Evolutionary conservation across 768 basidiomycete species (phyloP), one percentile per base, ranked within the genome.

Genomic region (Terana coerulea): DNA sequence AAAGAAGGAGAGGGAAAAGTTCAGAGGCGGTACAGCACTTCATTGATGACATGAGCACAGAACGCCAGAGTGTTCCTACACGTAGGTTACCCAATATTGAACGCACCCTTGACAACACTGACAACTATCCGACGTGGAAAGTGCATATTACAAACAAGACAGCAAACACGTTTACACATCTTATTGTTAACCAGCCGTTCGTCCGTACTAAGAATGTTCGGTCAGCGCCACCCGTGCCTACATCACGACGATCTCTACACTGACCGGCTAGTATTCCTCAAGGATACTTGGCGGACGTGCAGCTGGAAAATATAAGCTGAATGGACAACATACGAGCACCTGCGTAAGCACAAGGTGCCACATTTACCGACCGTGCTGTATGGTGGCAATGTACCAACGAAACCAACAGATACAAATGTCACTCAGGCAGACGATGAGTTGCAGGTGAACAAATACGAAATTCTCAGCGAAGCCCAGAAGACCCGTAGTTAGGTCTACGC

Each of bases 151-250:
- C 12, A 25, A 26, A 26, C 21, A 14, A 21, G 22, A 25, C 11
- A 7, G 28, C 41, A 5, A 24, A 14, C 21, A 25, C 11, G 14
- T 10, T 25, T 21, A 47, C 45, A 3, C n/a, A 31, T 19, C 45
- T 47, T 22, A 21, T 47, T 4, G 45, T 47, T 3, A 14, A 30
- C 2, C 29, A 25, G 1, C 28, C 45, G 19, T 31, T 47, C 26
- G 8, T 19, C 34, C 12, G 19, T 10, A 4, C 9, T 15, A 9
- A 12, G 15, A 11, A 15, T 34, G 9, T 41, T 30, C 15, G 37
- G 49, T 19, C 49, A n/a, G 49, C 12, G 21, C 11, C n/a, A 51
- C 39, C 10, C 45, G 52, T 17, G 52, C 49, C 21, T 53, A 47
- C 30, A 36, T 53, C 26, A 47, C 46, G 3, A 40, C 36, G 21